phyloP scores from a whole-genome alignment of 192 early-diverging fungal species.

The Coemansia sp. region DNA sequence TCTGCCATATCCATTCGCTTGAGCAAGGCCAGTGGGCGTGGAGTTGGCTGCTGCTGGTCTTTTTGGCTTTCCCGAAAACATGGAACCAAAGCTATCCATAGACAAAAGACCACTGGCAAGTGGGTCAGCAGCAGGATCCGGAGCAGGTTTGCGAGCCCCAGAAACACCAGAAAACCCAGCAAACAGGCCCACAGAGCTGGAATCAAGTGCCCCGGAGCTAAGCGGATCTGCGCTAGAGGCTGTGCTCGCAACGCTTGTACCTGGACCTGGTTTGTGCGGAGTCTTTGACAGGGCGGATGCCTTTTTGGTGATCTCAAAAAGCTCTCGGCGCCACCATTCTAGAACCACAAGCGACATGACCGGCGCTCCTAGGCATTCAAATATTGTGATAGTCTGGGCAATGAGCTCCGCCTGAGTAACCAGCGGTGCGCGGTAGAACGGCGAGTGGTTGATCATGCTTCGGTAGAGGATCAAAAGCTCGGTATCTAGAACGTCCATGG shows the following conservation, averaged over 20 bases:
- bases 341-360: constrained; percentile 55
- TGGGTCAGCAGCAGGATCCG: constrained; percentile 16
- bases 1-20: not conserved
- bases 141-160: constrained; percentile 10
- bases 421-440: constrained; percentile 44
- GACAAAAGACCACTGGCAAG: constrained; percentile 30
- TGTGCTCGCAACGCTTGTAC: not conserved
- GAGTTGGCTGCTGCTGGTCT: not conserved
- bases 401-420: constrained; percentile 49
- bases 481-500: constrained; percentile 48
- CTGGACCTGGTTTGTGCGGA: not conserved
- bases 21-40: not conserved
- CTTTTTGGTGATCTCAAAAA: constrained; percentile 30
- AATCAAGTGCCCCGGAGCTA: constrained; percentile 19
- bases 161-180: constrained; percentile 17
- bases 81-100: constrained; percentile 41
- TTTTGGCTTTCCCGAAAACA: constrained; percentile 16
- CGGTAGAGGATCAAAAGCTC: constrained; percentile 51
- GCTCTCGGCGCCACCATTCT: constrained; percentile 53
- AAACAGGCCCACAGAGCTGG: constrained; percentile 29
- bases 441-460: constrained; percentile 48
- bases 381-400: constrained; percentile 55
- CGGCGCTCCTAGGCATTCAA: constrained; percentile 51
- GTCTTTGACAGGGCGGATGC: not conserved
- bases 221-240: not conserved